Percentiles rank a stretch among this genome's conserved stretches.
These are phyloP conservation scores for Musa beccarii DNA, from an alignment of 176 grass and related monocot species.

Conservation along the genomic window DNA sequence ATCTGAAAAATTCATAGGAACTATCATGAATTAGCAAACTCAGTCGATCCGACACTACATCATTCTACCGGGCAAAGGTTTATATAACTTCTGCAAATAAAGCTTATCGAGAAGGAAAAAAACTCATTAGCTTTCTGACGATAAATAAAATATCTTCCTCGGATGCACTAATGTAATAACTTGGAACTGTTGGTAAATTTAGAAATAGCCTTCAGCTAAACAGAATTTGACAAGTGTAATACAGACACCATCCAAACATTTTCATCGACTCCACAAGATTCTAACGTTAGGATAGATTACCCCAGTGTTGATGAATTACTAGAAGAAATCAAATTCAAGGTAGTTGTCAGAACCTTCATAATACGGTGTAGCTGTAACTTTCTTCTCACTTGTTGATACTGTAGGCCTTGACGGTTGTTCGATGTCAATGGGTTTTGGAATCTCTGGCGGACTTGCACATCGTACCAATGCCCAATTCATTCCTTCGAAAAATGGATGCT, in stretches of 20 bases:
- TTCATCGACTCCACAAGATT: background rate
- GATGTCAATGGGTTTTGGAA: background rate
- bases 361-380: background rate
- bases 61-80: too few species aligned
- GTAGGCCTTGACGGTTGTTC: background rate
- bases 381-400: background rate
- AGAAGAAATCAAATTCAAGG: conserved; percentile 12
- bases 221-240: background rate
- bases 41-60: too few species aligned
- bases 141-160: too few species aligned
- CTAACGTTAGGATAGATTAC: too few species aligned
- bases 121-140: too few species aligned
- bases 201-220: background rate
- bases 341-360: background rate
- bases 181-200: background rate
- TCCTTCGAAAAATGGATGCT: conserved; percentile 14
- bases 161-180: too few species aligned
- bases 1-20: too few species aligned
- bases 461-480: conserved; percentile 12
- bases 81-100: too few species aligned
- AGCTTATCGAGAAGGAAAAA: too few species aligned
- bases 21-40: too few species aligned
- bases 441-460: conserved; percentile 7
- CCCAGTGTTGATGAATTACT: background rate
- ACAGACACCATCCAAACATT: background rate